These are phyloP conservation scores for Pontederia crassipes DNA, from an alignment of 176 grass and related monocot species.

Conservation along the genomic window DNA sequence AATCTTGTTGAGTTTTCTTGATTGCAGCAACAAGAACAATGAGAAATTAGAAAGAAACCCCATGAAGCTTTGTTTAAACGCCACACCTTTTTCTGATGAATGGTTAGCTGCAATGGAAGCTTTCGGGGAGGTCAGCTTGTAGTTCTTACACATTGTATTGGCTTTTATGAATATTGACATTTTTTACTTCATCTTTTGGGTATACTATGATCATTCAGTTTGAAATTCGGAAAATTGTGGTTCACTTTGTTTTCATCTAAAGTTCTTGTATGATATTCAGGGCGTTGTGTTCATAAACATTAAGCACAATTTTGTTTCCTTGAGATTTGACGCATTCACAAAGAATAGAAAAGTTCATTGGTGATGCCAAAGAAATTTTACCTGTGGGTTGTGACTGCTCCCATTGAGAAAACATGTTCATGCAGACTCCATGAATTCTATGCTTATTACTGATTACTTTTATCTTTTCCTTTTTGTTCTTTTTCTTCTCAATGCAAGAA, in stretches of 20 bases:
- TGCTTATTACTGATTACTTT: not conserved
- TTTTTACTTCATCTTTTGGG: not conserved
- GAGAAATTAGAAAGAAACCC: conserved; percentile 16
- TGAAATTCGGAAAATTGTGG: not conserved
- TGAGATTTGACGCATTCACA: no score
- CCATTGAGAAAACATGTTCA: no score
- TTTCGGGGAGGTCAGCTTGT: conserved; percentile 60
- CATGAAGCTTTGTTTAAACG: conserved; percentile 36
- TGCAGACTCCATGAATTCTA: not conserved
- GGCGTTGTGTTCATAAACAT: no score
- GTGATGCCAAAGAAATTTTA: no score
- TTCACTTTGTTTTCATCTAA: not conserved
- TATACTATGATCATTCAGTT: not conserved
- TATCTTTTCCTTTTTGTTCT: not conserved
- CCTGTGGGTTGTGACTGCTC: no score
- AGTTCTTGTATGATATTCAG: no score
- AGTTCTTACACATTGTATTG: conserved; percentile 4
- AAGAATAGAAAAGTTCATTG: no score
- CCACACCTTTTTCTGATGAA: conserved; percentile 75
- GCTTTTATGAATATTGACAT: conserved; percentile 5
- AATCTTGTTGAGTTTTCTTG: conserved; percentile 23
- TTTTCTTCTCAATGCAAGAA: not conserved
- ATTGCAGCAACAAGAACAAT: conserved; percentile 28
- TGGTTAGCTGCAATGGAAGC: conserved; percentile 69
- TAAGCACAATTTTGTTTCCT: no score